Percentiles rank a stretch among this genome's conserved stretches.
phyloP scores from a whole-genome alignment of 352 stramenopile genomes.

The Phytophthora melonis region DNA sequence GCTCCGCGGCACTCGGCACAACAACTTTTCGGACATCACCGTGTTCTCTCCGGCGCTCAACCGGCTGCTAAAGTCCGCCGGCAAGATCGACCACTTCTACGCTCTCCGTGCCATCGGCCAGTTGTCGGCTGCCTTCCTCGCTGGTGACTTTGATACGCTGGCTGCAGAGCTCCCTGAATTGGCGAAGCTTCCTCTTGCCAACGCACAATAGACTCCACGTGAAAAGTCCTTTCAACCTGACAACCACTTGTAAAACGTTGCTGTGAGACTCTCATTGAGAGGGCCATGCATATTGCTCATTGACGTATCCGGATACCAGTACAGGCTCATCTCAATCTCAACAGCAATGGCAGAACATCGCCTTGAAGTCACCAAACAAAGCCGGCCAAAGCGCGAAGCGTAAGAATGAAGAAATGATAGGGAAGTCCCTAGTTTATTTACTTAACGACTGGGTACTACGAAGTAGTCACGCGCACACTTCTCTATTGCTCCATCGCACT shows the following conservation, averaged over 20 bases:
- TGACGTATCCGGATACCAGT: too few relatives aligned
- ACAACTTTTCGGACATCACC: constrained; percentile 79
- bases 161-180: constrained; percentile 54
- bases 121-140: constrained; percentile 62
- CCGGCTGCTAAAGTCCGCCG: constrained; percentile 56
- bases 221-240: background rate
- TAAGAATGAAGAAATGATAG: constrained; percentile 4
- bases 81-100: constrained; percentile 56
- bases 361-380: too few relatives aligned
- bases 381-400: too few relatives aligned
- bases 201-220: constrained; percentile 24
- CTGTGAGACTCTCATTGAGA: too few relatives aligned
- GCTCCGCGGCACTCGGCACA: constrained; percentile 60
- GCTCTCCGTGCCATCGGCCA: constrained; percentile 53
- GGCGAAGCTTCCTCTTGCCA: background rate
- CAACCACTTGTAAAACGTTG: too few relatives aligned
- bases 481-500: constrained; percentile 24
- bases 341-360: too few relatives aligned
- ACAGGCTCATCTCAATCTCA: too few relatives aligned
- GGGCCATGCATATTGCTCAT: too few relatives aligned
- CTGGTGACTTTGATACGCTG: constrained; percentile 37
- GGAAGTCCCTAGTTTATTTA: constrained; percentile 25
- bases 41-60: constrained; percentile 72
- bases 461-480: constrained; percentile 24
- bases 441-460: constrained; percentile 29